phyloP scores from a whole-genome alignment of 176 grass and related monocot genomes.

The Pontederia crassipes region DNA sequence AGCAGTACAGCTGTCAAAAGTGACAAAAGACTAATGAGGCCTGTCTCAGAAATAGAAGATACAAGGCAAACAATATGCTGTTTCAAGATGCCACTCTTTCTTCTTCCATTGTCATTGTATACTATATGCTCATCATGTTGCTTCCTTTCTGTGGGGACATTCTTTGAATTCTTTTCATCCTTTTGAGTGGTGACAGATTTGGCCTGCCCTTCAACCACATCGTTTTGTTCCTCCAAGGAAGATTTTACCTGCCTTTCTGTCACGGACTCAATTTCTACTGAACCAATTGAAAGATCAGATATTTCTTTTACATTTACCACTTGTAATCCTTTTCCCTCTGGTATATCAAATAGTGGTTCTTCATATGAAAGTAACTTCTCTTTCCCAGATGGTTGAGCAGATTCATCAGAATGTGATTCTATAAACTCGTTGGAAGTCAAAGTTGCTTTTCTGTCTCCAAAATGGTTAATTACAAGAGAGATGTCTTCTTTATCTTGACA shows the following conservation, averaged over 20 bases:
- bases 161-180: conserved; percentile 35
- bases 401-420: conserved; percentile 14
- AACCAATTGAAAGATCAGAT: conserved; percentile 21
- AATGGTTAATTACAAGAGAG: conserved; percentile 24
- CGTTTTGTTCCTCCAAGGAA: conserved; percentile 4
- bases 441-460: conserved; percentile 30
- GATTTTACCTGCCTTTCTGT: conserved; percentile 16
- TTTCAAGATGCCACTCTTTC: conserved; percentile 53
- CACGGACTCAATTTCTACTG: conserved; percentile 17
- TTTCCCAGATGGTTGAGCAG: conserved; percentile 28
- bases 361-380: conserved; percentile 24
- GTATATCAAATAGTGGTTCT: conserved; percentile 9
- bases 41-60: conserved; percentile 91
- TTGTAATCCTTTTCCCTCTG: conserved; percentile 8
- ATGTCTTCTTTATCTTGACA: conserved; percentile 32
- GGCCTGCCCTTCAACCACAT: conserved; percentile 17
- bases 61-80: conserved; percentile 66
- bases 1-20: conserved; percentile 94
- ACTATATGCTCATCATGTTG: conserved; percentile 25
- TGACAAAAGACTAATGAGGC: conserved; percentile 85
- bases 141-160: conserved; percentile 38
- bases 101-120: conserved; percentile 27
- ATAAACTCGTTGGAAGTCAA: conserved; percentile 8
- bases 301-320: conserved; percentile 35
- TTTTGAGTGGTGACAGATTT: conserved; percentile 26